Percentiles rank a stretch among this genome's conserved stretches.
phyloP scores from a whole-genome alignment of 768 basidiomycete species.

The Agaricus blazei region DNA sequence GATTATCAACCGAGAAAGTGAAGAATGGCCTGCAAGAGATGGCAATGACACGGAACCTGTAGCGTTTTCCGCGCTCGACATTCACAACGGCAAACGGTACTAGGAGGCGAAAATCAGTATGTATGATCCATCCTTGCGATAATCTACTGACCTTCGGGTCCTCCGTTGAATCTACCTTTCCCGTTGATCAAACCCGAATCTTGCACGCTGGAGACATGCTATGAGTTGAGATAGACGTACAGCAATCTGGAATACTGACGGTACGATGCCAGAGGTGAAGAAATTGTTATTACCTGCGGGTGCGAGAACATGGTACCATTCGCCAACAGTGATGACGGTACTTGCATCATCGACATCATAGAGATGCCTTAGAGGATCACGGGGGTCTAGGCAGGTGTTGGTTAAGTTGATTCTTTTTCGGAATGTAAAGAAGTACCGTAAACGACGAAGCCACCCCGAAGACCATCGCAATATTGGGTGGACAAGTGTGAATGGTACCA shows the following conservation, averaged over 20 bases:
- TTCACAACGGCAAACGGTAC: conserved; percentile 27
- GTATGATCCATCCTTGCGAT: conserved; percentile 6
- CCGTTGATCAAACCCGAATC: conserved; percentile 14
- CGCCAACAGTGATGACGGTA: conserved; percentile 9
- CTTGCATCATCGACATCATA: conserved; percentile 24
- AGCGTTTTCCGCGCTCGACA: conserved; percentile 37
- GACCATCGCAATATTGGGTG: conserved; percentile 19
- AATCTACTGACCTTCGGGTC: conserved; percentile 10
- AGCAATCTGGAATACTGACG: neutral
- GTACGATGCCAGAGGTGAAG: conserved; percentile 4
- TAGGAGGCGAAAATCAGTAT: neutral
- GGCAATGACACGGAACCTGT: conserved; percentile 50
- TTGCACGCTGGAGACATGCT: neutral
- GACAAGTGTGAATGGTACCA: conserved; percentile 19
- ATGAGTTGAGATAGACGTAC: neutral
- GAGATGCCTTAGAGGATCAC: conserved; percentile 22
- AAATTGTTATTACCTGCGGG: neutral
- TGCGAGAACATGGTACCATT: conserved; percentile 12
- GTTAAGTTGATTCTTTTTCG: neutral
- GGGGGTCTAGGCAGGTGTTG: conserved; percentile 14
- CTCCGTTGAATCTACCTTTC: conserved; percentile 8
- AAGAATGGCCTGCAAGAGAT: conserved; percentile 41
- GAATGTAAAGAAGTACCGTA: conserved; percentile 16
- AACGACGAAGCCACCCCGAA: conserved; percentile 21
- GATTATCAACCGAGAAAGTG: conserved; percentile 31